Evolutionary conservation across 306 rosid species (phyloP).

Genomic region (Senna tora): DNA sequence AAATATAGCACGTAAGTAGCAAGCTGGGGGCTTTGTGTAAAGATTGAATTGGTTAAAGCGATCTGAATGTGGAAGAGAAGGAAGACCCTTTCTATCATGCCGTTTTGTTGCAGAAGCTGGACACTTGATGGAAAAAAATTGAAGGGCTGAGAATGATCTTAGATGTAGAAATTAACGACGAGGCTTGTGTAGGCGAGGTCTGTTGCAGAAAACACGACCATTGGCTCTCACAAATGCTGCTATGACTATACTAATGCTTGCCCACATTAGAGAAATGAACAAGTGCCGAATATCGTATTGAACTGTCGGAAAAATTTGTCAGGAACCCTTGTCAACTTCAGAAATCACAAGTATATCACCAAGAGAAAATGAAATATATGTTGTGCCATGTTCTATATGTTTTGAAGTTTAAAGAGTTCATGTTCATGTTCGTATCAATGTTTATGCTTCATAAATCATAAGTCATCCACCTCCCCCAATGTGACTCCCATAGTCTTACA

Average conservation of each 20-base stretch:
- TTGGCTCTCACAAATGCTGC: slow-evolving; percentile 82
- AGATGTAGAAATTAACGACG: slow-evolving; percentile 41
- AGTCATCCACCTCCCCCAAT: not conserved
- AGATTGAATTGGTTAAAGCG: slow-evolving; percentile 37
- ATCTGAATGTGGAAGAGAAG: slow-evolving; percentile 15
- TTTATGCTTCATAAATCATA: no score
- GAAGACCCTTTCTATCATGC: slow-evolving; percentile 16
- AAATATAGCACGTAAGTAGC: slow-evolving; percentile 28
- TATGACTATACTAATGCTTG: slow-evolving; percentile 67
- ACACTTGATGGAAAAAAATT: not conserved
- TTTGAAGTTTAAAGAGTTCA: no score
- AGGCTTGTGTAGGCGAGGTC: slow-evolving; percentile 79
- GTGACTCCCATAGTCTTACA: not conserved
- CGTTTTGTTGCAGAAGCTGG: slow-evolving; percentile 31
- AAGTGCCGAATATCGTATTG: slow-evolving; percentile 70
- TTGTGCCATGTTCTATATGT: no score
- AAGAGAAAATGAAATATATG: no score
- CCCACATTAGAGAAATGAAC: slow-evolving; percentile 76
- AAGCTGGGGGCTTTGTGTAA: slow-evolving; percentile 22
- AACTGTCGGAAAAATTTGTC: slow-evolving; percentile 42
- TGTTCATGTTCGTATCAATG: no score
- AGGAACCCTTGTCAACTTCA: no score
- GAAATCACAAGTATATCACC: no score
- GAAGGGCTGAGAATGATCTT: slow-evolving; percentile 6
- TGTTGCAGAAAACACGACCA: slow-evolving; percentile 78